phyloP scores from a whole-genome alignment of 805 yeast genomes.

The Priceomyces haplophilus region DNA sequence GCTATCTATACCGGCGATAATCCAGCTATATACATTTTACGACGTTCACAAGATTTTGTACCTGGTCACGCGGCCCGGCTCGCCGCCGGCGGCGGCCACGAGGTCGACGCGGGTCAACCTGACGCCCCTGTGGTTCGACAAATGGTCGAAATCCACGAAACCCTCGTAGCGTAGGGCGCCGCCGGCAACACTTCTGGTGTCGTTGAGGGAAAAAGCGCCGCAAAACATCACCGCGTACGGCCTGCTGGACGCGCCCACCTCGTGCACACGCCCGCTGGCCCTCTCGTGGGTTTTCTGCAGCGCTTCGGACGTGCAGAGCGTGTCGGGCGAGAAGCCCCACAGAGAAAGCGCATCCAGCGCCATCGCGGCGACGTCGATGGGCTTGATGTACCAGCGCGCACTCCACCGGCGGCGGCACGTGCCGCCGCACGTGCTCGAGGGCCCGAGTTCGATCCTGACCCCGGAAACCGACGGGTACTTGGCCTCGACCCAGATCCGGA shows the following conservation, averaged over 20 bases:
- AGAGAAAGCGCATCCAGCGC: slow-evolving; percentile 18
- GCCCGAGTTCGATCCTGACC: slow-evolving; percentile 15
- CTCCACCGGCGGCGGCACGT: no score
- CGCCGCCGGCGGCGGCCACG: slow-evolving; percentile 5
- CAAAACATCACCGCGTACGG: slow-evolving; percentile 24
- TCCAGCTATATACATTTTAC: background rate
- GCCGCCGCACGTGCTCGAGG: no score
- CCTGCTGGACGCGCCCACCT: slow-evolving; percentile 20
- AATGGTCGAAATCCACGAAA: slow-evolving; percentile 28
- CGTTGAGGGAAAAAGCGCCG: slow-evolving; percentile 23
- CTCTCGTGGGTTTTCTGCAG: slow-evolving; percentile 23
- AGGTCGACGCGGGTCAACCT: slow-evolving; percentile 23
- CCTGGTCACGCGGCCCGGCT: slow-evolving; percentile 4
- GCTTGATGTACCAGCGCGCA: slow-evolving; percentile 27
- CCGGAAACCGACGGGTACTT: slow-evolving; percentile 31
- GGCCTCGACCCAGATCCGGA: slow-evolving; percentile 32
- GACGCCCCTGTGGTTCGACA: slow-evolving; percentile 30
- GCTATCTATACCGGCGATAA: background rate
- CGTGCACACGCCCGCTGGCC: slow-evolving; percentile 26
- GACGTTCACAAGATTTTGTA: slow-evolving; percentile 10
- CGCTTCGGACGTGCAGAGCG: slow-evolving; percentile 20
- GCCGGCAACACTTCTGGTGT: slow-evolving; percentile 12
- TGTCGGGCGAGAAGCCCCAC: slow-evolving; percentile 25
- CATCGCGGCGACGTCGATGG: slow-evolving; percentile 18
- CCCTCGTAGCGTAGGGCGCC: slow-evolving; percentile 27